Evolutionary conservation across 495 filamentous ascomycete genomes (phyloP), one percentile per base, ranked within the genome.

Genomic region (Talaromyces thailandensis): DNA sequence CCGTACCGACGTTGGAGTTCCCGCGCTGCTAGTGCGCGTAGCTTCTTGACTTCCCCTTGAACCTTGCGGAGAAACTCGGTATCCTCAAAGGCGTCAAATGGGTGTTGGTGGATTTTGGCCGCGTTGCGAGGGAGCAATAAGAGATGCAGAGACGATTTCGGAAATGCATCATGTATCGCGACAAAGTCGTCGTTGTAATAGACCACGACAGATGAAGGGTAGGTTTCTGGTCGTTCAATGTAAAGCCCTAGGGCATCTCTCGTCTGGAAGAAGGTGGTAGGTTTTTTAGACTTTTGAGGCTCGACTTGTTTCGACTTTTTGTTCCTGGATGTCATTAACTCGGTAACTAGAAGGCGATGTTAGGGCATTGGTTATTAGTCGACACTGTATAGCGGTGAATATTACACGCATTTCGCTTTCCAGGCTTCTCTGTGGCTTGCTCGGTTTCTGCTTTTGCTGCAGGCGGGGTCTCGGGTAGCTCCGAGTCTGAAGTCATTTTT

Each of bases 61-160:
- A 91, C 86, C 23, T 79, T 74, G n/a, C 73, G 74, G 1, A 96
- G 83, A 73, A 97, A 97, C 1, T 69, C 76, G 8, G 77, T 51
- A 70, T 96, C 86, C 21, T 84, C 74, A 64, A 97, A 86, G 9
- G 91, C 92, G 3, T 90, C 84, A 72, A 93, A 87, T 0, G 93
- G 92, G 63, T 95, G 89, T 12, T 85, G 76, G 9, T 78, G 70
- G 63, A 78, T 83, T 67, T 86, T 86, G 2, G 76, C 64, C 0
- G 78, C 72, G 45, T 89, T 83, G 24, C 93, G 88, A 9, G 93
- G 91, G 3, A 98, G 83, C 9, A 98, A 84, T 14, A 98, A 90
- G 0, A 91, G 77, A 73, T 98, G 94, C 6, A 97, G 75, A 12
- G 81, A 84, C 23, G 91, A 84, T 72, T 98, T 97, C 4, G 93